phyloP scores from a whole-genome alignment of 2,329 filamentous ascomycete genomes.

The Cladobotryum protrusum region DNA sequence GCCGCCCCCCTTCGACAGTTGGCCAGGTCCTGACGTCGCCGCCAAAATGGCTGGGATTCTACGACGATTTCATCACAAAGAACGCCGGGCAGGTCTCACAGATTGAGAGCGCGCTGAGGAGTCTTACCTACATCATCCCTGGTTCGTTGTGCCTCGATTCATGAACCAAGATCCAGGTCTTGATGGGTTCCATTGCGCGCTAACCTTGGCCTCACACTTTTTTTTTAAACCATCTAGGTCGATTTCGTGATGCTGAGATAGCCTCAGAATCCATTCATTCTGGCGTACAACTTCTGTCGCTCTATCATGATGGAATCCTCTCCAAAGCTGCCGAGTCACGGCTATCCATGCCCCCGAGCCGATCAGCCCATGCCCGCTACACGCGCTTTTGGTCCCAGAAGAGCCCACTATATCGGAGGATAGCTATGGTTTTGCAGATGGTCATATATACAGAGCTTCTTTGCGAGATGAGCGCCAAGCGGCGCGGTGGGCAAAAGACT shows the following conservation, averaged over 20 bases:
- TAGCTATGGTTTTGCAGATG: slow-evolving; percentile 78
- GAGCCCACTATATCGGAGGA: slow-evolving; percentile 66
- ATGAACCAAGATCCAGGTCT: not conserved
- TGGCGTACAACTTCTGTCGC: slow-evolving; percentile 78
- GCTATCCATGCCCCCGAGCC: slow-evolving; percentile 45
- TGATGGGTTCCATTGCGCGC: no score
- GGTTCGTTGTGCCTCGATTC: slow-evolving; percentile 39
- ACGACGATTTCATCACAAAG: slow-evolving; percentile 88
- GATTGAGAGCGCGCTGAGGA: slow-evolving; percentile 88
- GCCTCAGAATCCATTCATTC: slow-evolving; percentile 90
- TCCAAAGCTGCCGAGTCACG: slow-evolving; percentile 54
- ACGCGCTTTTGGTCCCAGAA: slow-evolving; percentile 60
- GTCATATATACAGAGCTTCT: slow-evolving; percentile 91
- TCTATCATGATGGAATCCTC: slow-evolving; percentile 89
- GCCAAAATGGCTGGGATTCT: slow-evolving; percentile 62
- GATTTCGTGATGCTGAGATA: slow-evolving; percentile 87
- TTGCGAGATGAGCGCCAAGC: slow-evolving; percentile 95
- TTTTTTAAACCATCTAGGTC: slow-evolving; percentile 42
- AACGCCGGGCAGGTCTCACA: slow-evolving; percentile 91
- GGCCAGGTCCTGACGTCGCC: slow-evolving; percentile 48
- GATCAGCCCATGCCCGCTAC: slow-evolving; percentile 57
- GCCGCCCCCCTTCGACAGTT: slow-evolving; percentile 18
- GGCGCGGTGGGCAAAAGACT: slow-evolving; percentile 68
- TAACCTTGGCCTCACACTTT: not conserved
- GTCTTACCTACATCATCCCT: slow-evolving; percentile 92